Base-by-base conservation (phyloP, 2,329 filamentous ascomycete species). In the Metarhizium humberi region DNA sequence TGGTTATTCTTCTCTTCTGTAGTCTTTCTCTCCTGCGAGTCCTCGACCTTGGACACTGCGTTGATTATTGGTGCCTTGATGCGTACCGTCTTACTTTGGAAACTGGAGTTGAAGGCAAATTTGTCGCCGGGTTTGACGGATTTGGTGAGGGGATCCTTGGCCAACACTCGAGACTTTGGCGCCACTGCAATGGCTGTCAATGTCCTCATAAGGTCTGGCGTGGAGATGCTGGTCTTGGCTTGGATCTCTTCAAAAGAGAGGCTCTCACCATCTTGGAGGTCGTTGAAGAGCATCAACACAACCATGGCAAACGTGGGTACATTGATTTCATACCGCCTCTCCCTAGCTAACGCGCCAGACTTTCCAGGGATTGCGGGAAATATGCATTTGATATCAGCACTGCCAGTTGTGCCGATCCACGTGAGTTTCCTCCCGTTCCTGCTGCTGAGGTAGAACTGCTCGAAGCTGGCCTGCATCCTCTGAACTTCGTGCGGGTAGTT, bases 271-370 rank as follows among this genome's bases (percentile, higher is more conserved):
- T 79, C 75, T 2, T 67, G 67, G 0, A 95, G 65, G 42, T 92
- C 84, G 64, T 97, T 97, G 78, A 97, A 99, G 0, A 96, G 81
- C 48, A 95, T 70, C 20, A 99, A 72, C 29, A 97, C 85, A 20
- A 96, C 75, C 89, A 97, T 96, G 63, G 86, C 90, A 67, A 94
- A 94, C 0, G 94, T 97, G 1, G 91, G 87, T 20, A 95, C 91
- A 58, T 91, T 96, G 55, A 99, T 76, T 64, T 99, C 94, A 66
- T 97, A 92, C 40, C 86, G 85, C 38, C 87, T 79, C 60, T 88
- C 85, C 56, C 79, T 82, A 56, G 79, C 77, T 25, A 86, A 67
- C 0, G 74, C 70, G 0, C 80, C 77, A 2, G 85, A 81, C 64
- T 91, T 91, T 38, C 87, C 86, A 43, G 83, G 79, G 1, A 88